phyloP scores from a whole-genome alignment of 2,329 filamentous ascomycete species.

The Setomelanomma holmii region DNA sequence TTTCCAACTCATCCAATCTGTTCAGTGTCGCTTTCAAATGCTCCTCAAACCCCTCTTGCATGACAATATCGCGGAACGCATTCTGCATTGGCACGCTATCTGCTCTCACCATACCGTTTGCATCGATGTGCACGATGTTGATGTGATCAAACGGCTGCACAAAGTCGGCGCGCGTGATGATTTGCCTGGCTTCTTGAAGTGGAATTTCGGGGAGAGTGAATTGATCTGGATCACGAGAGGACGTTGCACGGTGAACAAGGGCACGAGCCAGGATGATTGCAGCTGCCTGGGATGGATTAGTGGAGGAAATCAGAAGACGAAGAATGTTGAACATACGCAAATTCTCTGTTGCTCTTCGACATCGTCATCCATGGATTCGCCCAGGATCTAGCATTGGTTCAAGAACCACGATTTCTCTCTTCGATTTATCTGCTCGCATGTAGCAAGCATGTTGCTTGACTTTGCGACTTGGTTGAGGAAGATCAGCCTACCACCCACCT shows the following conservation, averaged over 20 bases:
- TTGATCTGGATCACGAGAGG: slow-evolving; percentile 64
- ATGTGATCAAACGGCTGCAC: slow-evolving; percentile 88
- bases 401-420: slow-evolving; percentile 79
- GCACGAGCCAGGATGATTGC: slow-evolving; percentile 91
- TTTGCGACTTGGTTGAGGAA: slow-evolving; percentile 90
- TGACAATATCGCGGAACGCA: slow-evolving; percentile 84
- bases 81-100: slow-evolving; percentile 96
- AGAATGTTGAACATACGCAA: slow-evolving; percentile 64
- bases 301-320: not conserved
- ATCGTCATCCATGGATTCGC: slow-evolving; percentile 85
- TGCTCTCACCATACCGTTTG: slow-evolving; percentile 82
- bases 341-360: slow-evolving; percentile 98
- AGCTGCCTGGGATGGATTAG: slow-evolving; percentile 65
- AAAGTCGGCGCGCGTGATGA: slow-evolving; percentile 95
- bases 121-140: slow-evolving; percentile 94
- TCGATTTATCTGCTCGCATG: slow-evolving; percentile 74
- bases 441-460: slow-evolving; percentile 78
- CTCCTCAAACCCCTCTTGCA: slow-evolving; percentile 76
- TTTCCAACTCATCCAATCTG: slow-evolving; percentile 88
- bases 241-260: slow-evolving; percentile 79
- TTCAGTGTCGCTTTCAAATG: slow-evolving; percentile 82
- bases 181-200: slow-evolving; percentile 60
- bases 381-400: slow-evolving; percentile 79
- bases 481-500: slow-evolving; percentile 86
- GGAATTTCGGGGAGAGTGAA: slow-evolving; percentile 77